Evolutionary conservation across 2,329 filamentous ascomycete species (phyloP).

Genomic region (Aspergillus udagawae): DNA sequence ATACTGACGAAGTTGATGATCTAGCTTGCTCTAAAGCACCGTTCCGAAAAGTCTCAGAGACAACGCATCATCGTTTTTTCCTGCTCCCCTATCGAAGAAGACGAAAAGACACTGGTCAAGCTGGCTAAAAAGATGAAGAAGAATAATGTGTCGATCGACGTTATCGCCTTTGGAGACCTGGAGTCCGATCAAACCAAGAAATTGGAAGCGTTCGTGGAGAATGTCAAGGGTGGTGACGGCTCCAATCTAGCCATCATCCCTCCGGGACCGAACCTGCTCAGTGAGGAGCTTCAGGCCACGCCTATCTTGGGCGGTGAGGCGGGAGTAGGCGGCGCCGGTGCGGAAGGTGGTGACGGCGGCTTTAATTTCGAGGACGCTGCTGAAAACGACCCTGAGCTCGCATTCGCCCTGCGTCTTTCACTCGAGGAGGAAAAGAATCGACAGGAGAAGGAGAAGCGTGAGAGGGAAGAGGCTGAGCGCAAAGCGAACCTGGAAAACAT

Average conservation of each 20-base stretch:
- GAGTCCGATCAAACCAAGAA: slow-evolving; percentile 86
- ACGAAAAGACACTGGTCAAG: slow-evolving; percentile 81
- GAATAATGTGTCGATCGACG: slow-evolving; percentile 87
- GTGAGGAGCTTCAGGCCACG: slow-evolving; percentile 83
- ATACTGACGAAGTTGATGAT: slow-evolving; percentile 9
- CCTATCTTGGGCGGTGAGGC: slow-evolving; percentile 85
- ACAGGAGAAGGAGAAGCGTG: slow-evolving; percentile 77
- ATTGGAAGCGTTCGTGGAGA: slow-evolving; percentile 87
- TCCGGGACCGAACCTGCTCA: slow-evolving; percentile 85
- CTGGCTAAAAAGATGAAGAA: slow-evolving; percentile 99
- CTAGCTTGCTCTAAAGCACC: slow-evolving; percentile 92
- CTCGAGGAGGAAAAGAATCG: slow-evolving; percentile 97
- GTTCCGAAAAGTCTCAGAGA: slow-evolving; percentile 94
- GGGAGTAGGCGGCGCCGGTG: slow-evolving; percentile 46
- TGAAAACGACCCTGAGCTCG: slow-evolving; percentile 81
- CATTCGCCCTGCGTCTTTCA: slow-evolving; percentile 91
- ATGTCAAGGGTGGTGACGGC: slow-evolving; percentile 85
- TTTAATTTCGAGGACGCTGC: slow-evolving; percentile 80
- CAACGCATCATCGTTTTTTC: slow-evolving; percentile 97
- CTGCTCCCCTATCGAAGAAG: slow-evolving; percentile 86
- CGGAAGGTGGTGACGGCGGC: slow-evolving; percentile 53
- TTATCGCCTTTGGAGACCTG: slow-evolving; percentile 90
- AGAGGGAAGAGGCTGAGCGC: slow-evolving; percentile 66
- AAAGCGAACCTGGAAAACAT: slow-evolving; percentile 78
- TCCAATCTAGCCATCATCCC: slow-evolving; percentile 88